Base-by-base conservation (phyloP, 1,139 yeast species). In the Zhuliangozyma parablackwelliae region DNA sequence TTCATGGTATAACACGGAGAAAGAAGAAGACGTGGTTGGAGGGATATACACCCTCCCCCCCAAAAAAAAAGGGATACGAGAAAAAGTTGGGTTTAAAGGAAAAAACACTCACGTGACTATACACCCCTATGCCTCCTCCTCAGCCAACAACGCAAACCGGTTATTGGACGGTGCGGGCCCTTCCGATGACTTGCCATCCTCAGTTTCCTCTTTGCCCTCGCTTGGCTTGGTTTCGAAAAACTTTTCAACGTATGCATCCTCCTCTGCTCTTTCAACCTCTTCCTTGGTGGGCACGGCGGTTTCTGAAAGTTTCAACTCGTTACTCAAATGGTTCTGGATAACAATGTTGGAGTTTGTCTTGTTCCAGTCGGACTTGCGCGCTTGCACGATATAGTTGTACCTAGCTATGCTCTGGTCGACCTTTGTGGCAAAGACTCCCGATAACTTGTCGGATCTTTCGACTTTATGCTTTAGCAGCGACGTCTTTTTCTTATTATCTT, bases 321-420 rank as follows among this genome's bases (percentile, higher is more conserved):
- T 39, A 6, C 30, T 36, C 35, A 38, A 40, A 34, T 40, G 52
- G 35, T 59, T 50, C 32, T 58, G 57, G 32, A 63, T 57, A 32
- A 53, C 63, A 25, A 75, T 72, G 29, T 58, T 56, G 40, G 69
- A 67, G 53, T 83, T 83, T 39, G 81, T 80, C 37, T 70, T 66
- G 34, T 82, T 89, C 92, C 92, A 83, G 11, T 80, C 83, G 1
- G 85, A 64, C 55, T 82, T 82, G 57, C 92, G 70, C 5, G 82
- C 69, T 24, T 59, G 64, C 47, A 76, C 82, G 11, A 82, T 78
- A 50, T 67, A 76, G 51, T 70, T 79, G 21, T 86, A 81, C 49
- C 86, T 70, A 32, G 73, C 71, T 27, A 80, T 72, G 49, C 87
- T 78, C 47, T 78, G 79, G 43, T 76, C 76, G 34, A 82, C 81